Conservation (phyloP, 306 rosid species). For the Phaseolus lunatus region DNA sequence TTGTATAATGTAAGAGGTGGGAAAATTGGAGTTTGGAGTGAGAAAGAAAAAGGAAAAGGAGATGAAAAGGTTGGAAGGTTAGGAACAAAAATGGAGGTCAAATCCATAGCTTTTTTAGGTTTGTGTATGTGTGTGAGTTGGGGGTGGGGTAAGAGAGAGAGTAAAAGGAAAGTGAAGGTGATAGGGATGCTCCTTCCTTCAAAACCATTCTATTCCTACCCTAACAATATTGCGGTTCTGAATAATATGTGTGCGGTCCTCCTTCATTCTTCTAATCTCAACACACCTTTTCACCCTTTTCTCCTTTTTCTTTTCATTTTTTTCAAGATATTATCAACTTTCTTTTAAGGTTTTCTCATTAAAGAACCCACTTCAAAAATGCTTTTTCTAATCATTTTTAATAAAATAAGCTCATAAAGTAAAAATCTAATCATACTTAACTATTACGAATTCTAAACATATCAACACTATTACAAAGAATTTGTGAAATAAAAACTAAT, state of each 20-base stretch:
- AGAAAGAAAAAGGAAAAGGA: slow-evolving; percentile 34
- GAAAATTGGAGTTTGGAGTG: slow-evolving; percentile 13
- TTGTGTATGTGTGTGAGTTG: slow-evolving; percentile 7
- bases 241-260: slow-evolving; percentile 52
- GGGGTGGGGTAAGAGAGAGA: slow-evolving; percentile 33
- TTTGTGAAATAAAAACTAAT: no score
- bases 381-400: no score
- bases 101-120: slow-evolving; percentile 65
- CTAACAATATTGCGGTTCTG: slow-evolving; percentile 22
- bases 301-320: not conserved
- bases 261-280: not conserved
- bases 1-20: no score
- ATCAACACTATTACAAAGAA: no score
- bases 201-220: not conserved
- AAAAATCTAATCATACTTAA: no score
- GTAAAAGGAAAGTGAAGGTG: slow-evolving; percentile 48
- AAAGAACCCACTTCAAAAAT: not conserved
- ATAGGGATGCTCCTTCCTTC: slow-evolving; percentile 36
- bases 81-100: slow-evolving; percentile 68
- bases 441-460: no score
- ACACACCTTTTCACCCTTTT: slow-evolving; percentile 26
- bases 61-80: slow-evolving; percentile 57
- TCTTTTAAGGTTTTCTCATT: not conserved
- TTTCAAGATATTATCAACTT: not conserved
- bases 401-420: no score